Evolutionary conservation across 2,329 filamentous ascomycete genomes (phyloP).

Genomic region (Claviceps digitariae): DNA sequence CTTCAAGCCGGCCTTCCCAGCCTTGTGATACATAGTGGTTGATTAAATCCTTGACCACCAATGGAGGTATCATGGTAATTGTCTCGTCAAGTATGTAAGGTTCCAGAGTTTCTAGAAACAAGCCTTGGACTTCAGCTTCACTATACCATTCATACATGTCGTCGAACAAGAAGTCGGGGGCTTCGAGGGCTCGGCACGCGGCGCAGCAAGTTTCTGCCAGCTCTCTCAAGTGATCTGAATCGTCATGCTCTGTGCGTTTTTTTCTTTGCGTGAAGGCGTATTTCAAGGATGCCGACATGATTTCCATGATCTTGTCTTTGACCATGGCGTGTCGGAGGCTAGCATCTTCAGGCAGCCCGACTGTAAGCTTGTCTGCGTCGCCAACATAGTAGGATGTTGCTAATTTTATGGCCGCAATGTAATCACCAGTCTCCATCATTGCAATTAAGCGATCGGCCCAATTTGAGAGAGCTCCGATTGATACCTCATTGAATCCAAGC

Average conservation of each 20-base stretch:
- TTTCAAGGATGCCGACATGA: constrained; percentile 82
- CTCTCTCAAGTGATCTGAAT: constrained; percentile 54
- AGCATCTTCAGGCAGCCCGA: constrained; percentile 81
- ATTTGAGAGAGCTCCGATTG: constrained; percentile 84
- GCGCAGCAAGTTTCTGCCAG: constrained; percentile 73
- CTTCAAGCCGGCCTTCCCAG: constrained; percentile 68
- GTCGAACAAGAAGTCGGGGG: constrained; percentile 78
- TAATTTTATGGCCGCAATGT: constrained; percentile 77
- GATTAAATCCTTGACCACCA: constrained; percentile 75
- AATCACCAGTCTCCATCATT: constrained; percentile 94
- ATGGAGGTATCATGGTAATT: constrained; percentile 64
- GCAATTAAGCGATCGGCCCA: constrained; percentile 92
- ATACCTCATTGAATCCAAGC: constrained; percentile 84
- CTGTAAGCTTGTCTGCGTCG: constrained; percentile 82
- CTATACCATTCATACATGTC: constrained; percentile 86
- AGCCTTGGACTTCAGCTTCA: constrained; percentile 54
- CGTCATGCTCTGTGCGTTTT: constrained; percentile 27
- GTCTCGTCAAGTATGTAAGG: constrained; percentile 71
- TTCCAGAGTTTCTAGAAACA: constrained; percentile 82
- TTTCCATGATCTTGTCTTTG: constrained; percentile 77
- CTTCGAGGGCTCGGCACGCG: constrained; percentile 64
- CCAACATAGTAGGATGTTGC: constrained; percentile 89
- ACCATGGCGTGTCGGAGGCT: constrained; percentile 66
- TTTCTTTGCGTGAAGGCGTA: constrained; percentile 66
- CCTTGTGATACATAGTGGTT: constrained; percentile 65